Evolutionary conservation across 805 yeast species (phyloP), one percentile per base, ranked within the genome.

Genomic region (Candida nanaspora): DNA sequence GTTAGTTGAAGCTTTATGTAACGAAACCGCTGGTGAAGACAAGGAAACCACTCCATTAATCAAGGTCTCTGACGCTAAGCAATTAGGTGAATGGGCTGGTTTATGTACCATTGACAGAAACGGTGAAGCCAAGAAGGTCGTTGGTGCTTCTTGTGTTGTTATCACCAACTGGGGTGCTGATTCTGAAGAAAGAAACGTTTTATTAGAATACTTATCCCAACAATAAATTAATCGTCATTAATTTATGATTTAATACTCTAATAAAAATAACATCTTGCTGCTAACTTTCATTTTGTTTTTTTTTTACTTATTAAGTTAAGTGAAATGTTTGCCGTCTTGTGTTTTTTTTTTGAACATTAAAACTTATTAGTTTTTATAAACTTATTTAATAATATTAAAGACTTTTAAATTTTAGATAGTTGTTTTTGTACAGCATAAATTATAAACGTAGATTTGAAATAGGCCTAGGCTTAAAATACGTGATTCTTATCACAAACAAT

Each of bases 51-150:
- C 91, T 60, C 98, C 98, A 64, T 80, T 93, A 74, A 85, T 93
- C 84, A 93, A 93, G 85, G 98, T 93, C 62, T 86, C 98, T 62
- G 98, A 93, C 69, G 96, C 98, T 68, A 93, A 93, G 84, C 86
- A 87, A 79, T 82, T 93, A 69, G 99, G 99, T 82, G 98, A 93
- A 81, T 93, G 98, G 98, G 98, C 98, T 66, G 98, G 98, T 85
- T 80, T 93, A 62, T 93, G 96, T 80, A 87, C 88, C 77, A 82
- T 91, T 65, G 98, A 93, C 94, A 87, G 96, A 78, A 98, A 93
- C 65, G 99, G 98, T 78, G 88, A 91, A 80, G 96, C 98, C 76
- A 88, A 97, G 82, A 93, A 93, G 87, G 98, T 93, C 64, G 98
- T 93, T 70, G 98, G 98, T 77, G 95, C 96, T 74, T 89, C 98